phyloP scores from a whole-genome alignment of 495 filamentous ascomycete species.

The Pyrenula aspistea region DNA sequence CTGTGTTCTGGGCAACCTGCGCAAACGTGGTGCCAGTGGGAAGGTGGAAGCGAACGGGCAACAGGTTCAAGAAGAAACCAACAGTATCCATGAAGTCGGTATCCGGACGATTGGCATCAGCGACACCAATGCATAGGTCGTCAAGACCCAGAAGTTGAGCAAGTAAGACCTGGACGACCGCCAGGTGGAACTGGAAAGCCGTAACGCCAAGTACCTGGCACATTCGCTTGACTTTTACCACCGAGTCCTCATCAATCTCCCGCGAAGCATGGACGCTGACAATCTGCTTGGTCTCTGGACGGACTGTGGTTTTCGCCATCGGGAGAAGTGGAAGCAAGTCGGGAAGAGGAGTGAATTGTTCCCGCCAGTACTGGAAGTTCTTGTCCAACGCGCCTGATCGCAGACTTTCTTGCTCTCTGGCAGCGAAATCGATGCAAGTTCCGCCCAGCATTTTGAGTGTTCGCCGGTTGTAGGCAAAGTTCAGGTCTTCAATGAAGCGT shows the following conservation, averaged over 20 bases:
- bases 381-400: not conserved
- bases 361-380: not conserved
- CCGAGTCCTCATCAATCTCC: conserved; percentile 2
- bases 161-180: conserved; percentile 5
- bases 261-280: conserved; percentile 2
- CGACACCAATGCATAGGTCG: conserved; percentile 24
- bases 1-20: not conserved
- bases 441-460: not conserved
- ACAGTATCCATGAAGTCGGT: conserved; percentile 18
- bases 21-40: not conserved
- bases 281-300: conserved; percentile 1
- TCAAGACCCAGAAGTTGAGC: conserved; percentile 1
- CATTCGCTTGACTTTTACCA: not conserved
- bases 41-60: conserved; percentile 27
- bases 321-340: conserved; percentile 1
- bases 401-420: not conserved
- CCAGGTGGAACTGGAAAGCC: conserved; percentile 25
- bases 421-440: not conserved
- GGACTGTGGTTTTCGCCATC: conserved; percentile 3
- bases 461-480: conserved; percentile 1
- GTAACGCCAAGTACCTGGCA: conserved; percentile 8
- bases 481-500: conserved; percentile 1
- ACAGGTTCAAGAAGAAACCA: conserved; percentile 34
- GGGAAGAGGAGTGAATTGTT: not conserved
- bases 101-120: conserved; percentile 25